Base-by-base conservation (phyloP, 192 early-diverging fungal genomes). In the Thamnidium elegans region DNA sequence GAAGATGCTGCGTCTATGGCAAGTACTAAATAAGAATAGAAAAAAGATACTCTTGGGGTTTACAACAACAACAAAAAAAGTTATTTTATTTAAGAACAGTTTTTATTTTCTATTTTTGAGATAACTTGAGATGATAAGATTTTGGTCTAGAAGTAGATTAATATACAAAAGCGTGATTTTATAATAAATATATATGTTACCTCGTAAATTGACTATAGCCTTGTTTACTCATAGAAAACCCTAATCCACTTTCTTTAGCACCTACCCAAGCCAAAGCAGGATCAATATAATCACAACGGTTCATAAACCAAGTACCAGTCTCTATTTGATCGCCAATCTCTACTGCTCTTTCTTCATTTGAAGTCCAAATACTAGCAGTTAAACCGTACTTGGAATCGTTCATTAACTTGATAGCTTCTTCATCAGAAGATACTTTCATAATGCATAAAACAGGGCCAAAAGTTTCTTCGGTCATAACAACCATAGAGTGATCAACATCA, bases 371-470 rank as follows among this genome's bases (percentile, higher is more conserved):
- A 39, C 85, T 88, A 3, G 90, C 86, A 15, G 92, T 91, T 30
- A 94, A 67, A 9, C 92, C 92, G 71, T 85, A 94, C 23, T 83
- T 77, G 11, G 81, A 84, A 67, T 94, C 92, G 62, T 94, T 94
- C 86, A 94, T 94, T 23, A 91, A 65, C 7, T 64, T 65, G 31
- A 94, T 75, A 6, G 92, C 92, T 68, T 92, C 89, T 21, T 86
- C 82, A 58, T 92, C 90, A 7, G 83, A 84, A 5, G 66, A 21
- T 5, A 89, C 89, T 55, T 83, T 82, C 84, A 90, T 87, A 42
- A 94, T 86, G 11, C 86, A 87, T 60, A 91, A 79, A 31, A 92
- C 82, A 30, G 92, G 92, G 0, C 92, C 92, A 83, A 94, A 94
- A 10, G 88, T 87, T 65, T 94, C 92, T 59, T 94, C 89, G 5